These are phyloP conservation scores for Fusarium sulawesiense DNA, from an alignment of 2,329 filamentous ascomycete genomes.

Conservation along the genomic window DNA sequence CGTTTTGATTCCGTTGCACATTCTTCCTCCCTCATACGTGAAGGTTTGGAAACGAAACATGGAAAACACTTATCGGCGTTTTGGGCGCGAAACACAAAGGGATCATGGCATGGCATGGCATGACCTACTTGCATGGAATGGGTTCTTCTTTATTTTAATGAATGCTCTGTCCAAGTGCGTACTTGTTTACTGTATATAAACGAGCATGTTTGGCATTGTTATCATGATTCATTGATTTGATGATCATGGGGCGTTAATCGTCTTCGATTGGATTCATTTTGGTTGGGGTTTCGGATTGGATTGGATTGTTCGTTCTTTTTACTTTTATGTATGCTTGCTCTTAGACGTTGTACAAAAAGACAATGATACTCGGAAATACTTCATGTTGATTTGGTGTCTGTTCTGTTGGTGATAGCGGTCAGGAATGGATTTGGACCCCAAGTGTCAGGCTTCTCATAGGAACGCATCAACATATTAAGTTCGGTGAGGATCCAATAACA, in stretches of 20 bases:
- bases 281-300: slow-evolving; percentile 20
- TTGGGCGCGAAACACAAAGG: slow-evolving; percentile 26
- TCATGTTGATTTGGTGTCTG: neutral
- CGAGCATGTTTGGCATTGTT: slow-evolving; percentile 24
- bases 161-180: slow-evolving; percentile 16
- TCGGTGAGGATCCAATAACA: slow-evolving; percentile 27
- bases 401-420: neutral
- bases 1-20: slow-evolving; percentile 32
- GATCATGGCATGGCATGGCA: slow-evolving; percentile 29
- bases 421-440: slow-evolving; percentile 6
- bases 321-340: slow-evolving; percentile 17
- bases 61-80: slow-evolving; percentile 36
- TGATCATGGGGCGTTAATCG: slow-evolving; percentile 19
- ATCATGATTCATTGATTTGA: slow-evolving; percentile 15
- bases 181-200: slow-evolving; percentile 10
- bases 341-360: slow-evolving; percentile 34
- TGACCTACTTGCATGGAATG: slow-evolving; percentile 22
- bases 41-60: slow-evolving; percentile 35
- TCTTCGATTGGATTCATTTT: slow-evolving; percentile 20
- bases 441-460: slow-evolving; percentile 4
- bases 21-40: slow-evolving; percentile 19
- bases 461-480: slow-evolving; percentile 1
- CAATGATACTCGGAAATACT: slow-evolving; percentile 20
- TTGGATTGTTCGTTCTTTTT: slow-evolving; percentile 1
- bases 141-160: slow-evolving; percentile 16